Evolutionary conservation across 768 basidiomycete genomes (phyloP).

Genomic region (Piloderma croceum): DNA sequence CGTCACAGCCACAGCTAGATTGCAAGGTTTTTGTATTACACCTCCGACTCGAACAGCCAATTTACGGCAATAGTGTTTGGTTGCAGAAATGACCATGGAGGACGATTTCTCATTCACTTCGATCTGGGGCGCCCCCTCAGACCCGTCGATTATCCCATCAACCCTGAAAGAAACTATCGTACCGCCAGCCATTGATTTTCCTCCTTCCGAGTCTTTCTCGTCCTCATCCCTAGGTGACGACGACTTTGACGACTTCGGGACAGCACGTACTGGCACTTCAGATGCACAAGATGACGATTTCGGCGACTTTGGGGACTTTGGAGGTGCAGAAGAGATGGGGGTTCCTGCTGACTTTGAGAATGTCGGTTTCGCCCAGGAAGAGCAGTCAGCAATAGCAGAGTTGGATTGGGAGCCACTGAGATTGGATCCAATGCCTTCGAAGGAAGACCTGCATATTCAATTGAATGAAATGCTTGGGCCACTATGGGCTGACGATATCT

Average conservation of each 20-base stretch:
- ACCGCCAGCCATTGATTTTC: too few relatives aligned
- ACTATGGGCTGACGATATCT: slow-evolving; percentile 55
- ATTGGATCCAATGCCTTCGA: slow-evolving; percentile 60
- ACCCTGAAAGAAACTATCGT: too few relatives aligned
- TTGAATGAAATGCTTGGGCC: slow-evolving; percentile 62
- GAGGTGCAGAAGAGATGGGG: slow-evolving; percentile 44
- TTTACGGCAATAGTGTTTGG: too few relatives aligned
- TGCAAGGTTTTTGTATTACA: too few relatives aligned
- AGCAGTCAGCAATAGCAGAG: slow-evolving; percentile 37
- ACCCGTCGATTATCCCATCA: too few relatives aligned
- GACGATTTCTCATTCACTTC: too few relatives aligned
- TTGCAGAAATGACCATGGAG: too few relatives aligned
- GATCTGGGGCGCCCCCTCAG: too few relatives aligned
- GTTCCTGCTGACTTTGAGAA: slow-evolving; percentile 32
- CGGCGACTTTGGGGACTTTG: slow-evolving; percentile 86
- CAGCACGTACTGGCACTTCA: slow-evolving; percentile 39
- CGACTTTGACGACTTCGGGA: slow-evolving; percentile 46
- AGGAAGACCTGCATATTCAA: slow-evolving; percentile 51
- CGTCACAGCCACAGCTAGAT: too few relatives aligned
- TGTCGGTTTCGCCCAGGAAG: slow-evolving; percentile 32
- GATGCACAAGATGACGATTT: slow-evolving; percentile 67
- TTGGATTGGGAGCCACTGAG: slow-evolving; percentile 55
- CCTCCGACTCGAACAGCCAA: too few relatives aligned
- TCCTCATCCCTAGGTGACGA: too few relatives aligned
- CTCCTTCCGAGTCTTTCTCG: too few relatives aligned